Evolutionary conservation across 176 grass and related monocot genomes (phyloP).

Genomic region (Phragmites australis): DNA sequence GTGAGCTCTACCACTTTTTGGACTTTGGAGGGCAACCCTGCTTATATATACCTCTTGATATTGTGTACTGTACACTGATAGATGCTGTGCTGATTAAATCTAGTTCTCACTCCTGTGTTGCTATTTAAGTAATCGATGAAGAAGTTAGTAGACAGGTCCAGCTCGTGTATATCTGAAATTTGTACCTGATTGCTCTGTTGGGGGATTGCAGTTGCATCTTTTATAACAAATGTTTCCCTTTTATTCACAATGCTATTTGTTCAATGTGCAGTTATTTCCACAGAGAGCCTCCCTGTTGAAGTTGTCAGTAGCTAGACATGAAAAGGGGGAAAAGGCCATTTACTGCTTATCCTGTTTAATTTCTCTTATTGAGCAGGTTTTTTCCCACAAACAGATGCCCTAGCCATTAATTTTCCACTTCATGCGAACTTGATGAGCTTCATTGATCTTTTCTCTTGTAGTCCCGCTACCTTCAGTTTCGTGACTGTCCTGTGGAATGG

Average conservation of each 20-base stretch:
- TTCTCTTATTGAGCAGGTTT: conserved; percentile 85
- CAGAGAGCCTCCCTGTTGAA: conserved; percentile 61
- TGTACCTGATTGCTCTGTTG: not conserved
- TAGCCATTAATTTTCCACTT: conserved; percentile 24
- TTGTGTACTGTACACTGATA: not conserved
- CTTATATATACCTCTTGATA: not conserved
- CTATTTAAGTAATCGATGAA: not conserved
- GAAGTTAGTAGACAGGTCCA: not conserved
- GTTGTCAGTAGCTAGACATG: conserved; percentile 46
- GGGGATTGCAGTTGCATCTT: not conserved
- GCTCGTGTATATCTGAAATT: not conserved
- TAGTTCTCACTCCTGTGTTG: not conserved
- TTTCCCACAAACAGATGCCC: not conserved
- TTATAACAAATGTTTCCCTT: conserved; percentile 1
- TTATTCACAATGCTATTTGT: conserved; percentile 32
- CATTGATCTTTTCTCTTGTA: conserved; percentile 46
- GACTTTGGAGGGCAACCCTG: not conserved
- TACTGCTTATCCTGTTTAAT: conserved; percentile 91
- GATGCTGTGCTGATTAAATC: conserved; percentile 1
- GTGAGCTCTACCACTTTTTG: conserved; percentile 4
- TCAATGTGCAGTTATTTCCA: conserved; percentile 67
- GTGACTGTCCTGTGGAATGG: conserved; percentile 84
- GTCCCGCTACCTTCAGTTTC: conserved; percentile 78
- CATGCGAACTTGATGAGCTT: conserved; percentile 17
- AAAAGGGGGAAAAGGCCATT: conserved; percentile 59